Evolutionary conservation across 495 filamentous ascomycete species (phyloP).

Genomic region (Podospora appendiculata): DNA sequence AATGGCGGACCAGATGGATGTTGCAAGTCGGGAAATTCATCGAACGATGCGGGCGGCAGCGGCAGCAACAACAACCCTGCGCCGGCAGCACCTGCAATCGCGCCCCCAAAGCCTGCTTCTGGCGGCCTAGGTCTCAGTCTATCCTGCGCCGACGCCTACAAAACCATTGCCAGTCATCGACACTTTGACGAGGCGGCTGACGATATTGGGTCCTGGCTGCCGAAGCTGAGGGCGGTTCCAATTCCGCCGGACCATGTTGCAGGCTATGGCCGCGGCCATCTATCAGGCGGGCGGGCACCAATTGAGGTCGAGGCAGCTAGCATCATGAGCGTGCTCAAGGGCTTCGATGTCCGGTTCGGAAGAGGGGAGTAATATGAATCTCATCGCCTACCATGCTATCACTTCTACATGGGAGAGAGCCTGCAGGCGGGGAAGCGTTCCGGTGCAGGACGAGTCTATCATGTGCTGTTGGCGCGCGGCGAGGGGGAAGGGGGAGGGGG

Average conservation of each 20-base stretch:
- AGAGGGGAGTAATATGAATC: constrained; percentile 16
- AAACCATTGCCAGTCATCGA: constrained; percentile 70
- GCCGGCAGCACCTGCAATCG: background rate
- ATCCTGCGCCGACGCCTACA: constrained; percentile 73
- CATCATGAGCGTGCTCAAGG: constrained; percentile 77
- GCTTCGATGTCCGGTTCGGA: constrained; percentile 75
- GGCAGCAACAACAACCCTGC: background rate
- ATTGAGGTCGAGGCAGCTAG: constrained; percentile 80
- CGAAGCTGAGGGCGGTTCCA: constrained; percentile 59
- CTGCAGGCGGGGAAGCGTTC: constrained; percentile 9
- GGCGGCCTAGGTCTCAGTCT: constrained; percentile 30
- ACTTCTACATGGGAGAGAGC: background rate
- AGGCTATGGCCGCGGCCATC: constrained; percentile 4
- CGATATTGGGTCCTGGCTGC: constrained; percentile 67
- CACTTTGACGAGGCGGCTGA: constrained; percentile 70
- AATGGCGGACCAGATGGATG: constrained; percentile 31
- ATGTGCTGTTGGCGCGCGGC: constrained; percentile 8
- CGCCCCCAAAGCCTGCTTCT: background rate
- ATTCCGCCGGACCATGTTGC: constrained; percentile 7
- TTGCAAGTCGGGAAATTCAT: constrained; percentile 20
- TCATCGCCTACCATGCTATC: background rate
- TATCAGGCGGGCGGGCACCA: constrained; percentile 41
- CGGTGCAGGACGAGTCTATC: constrained; percentile 14
- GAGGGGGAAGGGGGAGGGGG: background rate
- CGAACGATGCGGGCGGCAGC: background rate